Evolutionary conservation across 202 grass and related monocot genomes (phyloP).

Genomic region (Zizania palustris): DNA sequence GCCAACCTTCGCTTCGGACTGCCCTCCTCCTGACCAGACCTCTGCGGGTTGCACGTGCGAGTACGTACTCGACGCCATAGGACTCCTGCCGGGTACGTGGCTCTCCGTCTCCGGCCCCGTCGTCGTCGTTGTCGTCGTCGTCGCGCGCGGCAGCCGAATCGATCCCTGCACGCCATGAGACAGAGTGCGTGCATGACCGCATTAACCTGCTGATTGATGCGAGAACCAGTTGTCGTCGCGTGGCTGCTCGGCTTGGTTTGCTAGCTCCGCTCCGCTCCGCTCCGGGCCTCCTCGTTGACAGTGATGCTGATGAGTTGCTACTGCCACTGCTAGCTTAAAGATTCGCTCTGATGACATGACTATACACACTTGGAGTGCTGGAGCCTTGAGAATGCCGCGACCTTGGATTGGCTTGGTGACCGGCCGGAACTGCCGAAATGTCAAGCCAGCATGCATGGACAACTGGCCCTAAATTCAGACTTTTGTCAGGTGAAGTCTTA

Average conservation of each 20-base stretch:
- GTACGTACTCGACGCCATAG: background rate
- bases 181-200: background rate
- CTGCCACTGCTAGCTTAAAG: background rate
- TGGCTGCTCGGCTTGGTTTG: background rate
- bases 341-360: conserved; percentile 9
- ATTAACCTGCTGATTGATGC: background rate
- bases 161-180: background rate
- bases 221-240: conserved; percentile 15
- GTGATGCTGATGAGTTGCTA: background rate
- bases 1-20: background rate
- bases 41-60: conserved; percentile 21
- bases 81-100: background rate
- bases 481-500: background rate
- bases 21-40: background rate
- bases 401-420: background rate
- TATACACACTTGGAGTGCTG: background rate
- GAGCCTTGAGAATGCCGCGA: background rate
- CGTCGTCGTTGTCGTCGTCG: conserved; percentile 5
- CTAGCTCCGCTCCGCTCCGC: too few species aligned
- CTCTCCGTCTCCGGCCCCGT: background rate
- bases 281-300: too few species aligned
- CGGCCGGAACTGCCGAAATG: background rate
- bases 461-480: background rate
- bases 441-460: background rate
- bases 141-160: background rate